Base-by-base conservation (phyloP, 2,329 filamentous ascomycete genomes). In the Shiraia sp. region DNA sequence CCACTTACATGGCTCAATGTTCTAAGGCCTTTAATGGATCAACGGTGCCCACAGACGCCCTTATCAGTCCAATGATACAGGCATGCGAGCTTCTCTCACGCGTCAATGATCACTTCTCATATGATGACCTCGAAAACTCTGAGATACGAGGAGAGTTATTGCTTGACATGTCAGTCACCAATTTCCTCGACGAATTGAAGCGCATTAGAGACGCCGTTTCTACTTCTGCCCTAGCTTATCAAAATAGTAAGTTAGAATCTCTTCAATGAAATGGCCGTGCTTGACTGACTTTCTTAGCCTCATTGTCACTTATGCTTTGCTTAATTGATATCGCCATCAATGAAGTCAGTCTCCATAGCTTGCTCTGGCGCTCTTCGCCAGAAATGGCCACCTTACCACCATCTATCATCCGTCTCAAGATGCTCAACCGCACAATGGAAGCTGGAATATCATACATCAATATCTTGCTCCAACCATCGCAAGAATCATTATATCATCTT, bases 111-210 rank as follows among this genome's bases (percentile, higher is more conserved):
- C 45, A 51, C 23, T 60, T 57, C 32, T 60, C 51, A 1, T 60
- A 59, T 26, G 51, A 59, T 15, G 53, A 60, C 29, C 47, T 57
- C 6, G 51, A 56, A 1, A 50, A 52, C 27, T 42, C 55, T 2
- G 55, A 57, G 2, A 36, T 55, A 10, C 46, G 36, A 22, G 51
- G 55, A 16, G 55, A 59, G 6, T 24, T 51, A 19, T 38, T 57
- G 26, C 16, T 62, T 2, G 43, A 55, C 3, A 39, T 55, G 26
- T 49, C 50, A 6, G 49, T 36, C 6, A 41, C 27, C 4, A 53
- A 42, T 32, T 59, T 60, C 22, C 27, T 38, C 3, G 42, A 30
- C 10, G 58, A 62, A 19, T 16, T 57, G 15, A 39, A 44, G 4
- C 38, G 28, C 10, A 51, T 61, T 10, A 31, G 23, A 31, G 39